Evolutionary conservation across 129 eudicot genomes (phyloP).

Genomic region (Helichrysum umbraculigerum): DNA sequence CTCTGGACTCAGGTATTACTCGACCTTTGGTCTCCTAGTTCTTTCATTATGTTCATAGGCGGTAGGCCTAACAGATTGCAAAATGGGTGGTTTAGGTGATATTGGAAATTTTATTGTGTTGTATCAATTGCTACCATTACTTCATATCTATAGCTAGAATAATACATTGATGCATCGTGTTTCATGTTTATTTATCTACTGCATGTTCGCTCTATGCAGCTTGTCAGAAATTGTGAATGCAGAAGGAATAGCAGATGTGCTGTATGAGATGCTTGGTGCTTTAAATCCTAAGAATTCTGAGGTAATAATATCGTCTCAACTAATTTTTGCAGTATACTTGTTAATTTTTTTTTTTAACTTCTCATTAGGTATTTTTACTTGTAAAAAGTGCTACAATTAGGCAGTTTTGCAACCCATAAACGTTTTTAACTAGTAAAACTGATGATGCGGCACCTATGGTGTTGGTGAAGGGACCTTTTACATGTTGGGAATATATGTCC

Average conservation of each 20-base stretch:
- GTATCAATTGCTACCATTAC: neutral
- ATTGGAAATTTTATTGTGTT: neutral
- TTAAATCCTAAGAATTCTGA: slow-evolving; percentile 66
- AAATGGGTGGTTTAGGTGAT: neutral
- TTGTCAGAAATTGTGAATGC: slow-evolving; percentile 79
- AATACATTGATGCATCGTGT: neutral
- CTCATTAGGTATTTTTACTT: neutral
- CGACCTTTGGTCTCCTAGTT: neutral
- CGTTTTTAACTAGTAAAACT: neutral
- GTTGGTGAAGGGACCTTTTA: neutral
- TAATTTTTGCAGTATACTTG: neutral
- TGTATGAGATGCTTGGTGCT: slow-evolving; percentile 76
- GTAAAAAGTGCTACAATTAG: neutral
- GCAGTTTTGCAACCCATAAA: neutral
- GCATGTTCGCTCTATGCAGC: slow-evolving; percentile 35
- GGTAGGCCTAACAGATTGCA: neutral
- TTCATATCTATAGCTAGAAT: neutral
- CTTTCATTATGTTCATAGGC: neutral
- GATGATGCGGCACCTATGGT: neutral
- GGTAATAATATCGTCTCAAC: slow-evolving; percentile 38
- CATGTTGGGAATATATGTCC: neutral
- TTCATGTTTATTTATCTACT: neutral
- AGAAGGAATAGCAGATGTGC: slow-evolving; percentile 77
- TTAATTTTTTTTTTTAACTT: neutral
- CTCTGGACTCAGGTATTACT: slow-evolving; percentile 69